Base-by-base conservation (phyloP, 1,139 yeast genomes). In the Blastobotrys buckinghamii region DNA sequence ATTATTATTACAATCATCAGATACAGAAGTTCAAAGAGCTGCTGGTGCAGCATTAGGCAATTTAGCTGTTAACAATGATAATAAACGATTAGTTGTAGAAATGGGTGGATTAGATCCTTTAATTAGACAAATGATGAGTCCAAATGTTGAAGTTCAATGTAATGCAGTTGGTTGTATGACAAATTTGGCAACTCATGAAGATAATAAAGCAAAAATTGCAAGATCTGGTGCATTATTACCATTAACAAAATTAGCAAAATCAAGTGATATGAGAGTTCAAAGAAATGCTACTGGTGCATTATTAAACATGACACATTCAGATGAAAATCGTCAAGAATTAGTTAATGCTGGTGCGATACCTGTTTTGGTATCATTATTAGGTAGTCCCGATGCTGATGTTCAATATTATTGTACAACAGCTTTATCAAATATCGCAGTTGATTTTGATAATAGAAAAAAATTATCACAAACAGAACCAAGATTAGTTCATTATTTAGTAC, bases 111-210 rank as follows among this genome's bases (percentile, higher is more conserved):
- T 92, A 53, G 96, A 90, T 58, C 97, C 97, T 9, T 77, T 92
- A 48, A 92, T 92, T 60, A 83, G 95, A 67, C 98, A 94, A 70
- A 92, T 92, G 99, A 84, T 88, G 84, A 84, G 95, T 41, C 81
- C 95, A 50, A 92, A 94, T 62, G 95, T 92, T 53, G 99, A 92
- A 67, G 98, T 94, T 36, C 98, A 94, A 69, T 92, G 99, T 68
- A 92, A 92, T 65, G 98, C 99, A 3, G 98, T 94, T 50, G 99
- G 99, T 9, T 94, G 98, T 66, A 90, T 92, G 65, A 92, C 99
- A 35, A 92, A 92, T 66, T 78, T 92, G 67, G 98, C 98, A 13
- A 92, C 98, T n/a, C 96, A 88, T 69, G 98, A 92, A 68, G 96
- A 89, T 62, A 94, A 92, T 70, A 92, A 92, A 69, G 82, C 94